Conservation (phyloP, 2,329 filamentous ascomycete species). For the Mollisiaceae sp. region DNA sequence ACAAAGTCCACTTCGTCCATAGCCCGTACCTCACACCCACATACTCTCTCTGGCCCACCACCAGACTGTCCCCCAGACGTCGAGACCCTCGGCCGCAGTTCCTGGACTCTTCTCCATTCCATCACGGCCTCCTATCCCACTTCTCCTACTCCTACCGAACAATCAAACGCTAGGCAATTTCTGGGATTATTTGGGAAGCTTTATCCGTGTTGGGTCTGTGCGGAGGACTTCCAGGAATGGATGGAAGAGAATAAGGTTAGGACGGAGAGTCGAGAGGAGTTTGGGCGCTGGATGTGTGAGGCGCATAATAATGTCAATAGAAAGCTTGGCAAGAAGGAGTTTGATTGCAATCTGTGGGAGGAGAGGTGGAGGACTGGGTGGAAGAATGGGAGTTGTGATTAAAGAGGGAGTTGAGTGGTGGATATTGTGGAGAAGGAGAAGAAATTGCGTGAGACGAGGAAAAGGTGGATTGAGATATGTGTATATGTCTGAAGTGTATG, state of each 20-base stretch:
- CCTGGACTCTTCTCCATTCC: constrained; percentile 93
- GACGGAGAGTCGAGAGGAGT: constrained; percentile 66
- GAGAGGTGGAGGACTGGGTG: constrained; percentile 94
- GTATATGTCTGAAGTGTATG: neutral
- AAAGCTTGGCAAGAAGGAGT: constrained; percentile 88
- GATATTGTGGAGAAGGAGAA: neutral
- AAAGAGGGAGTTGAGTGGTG: neutral
- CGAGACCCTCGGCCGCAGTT: constrained; percentile 81
- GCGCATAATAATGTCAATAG: constrained; percentile 87
- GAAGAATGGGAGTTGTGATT: constrained; percentile 70
- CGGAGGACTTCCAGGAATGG: constrained; percentile 86
- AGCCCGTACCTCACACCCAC: constrained; percentile 59
- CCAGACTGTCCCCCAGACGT: constrained; percentile 89
- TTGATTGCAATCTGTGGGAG: constrained; percentile 91
- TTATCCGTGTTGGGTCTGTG: constrained; percentile 96
- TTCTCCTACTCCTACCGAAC: constrained; percentile 68
- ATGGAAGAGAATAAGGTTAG: constrained; percentile 68
- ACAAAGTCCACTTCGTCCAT: constrained; percentile 58
- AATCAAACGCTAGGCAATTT: constrained; percentile 79
- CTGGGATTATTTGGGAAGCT: constrained; percentile 80
- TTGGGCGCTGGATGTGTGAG: constrained; percentile 82
- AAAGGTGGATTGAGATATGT: neutral
- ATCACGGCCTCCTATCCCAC: constrained; percentile 87
- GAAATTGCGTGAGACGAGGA: neutral
- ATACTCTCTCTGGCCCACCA: constrained; percentile 47